Evolutionary conservation across 345 rosid species (phyloP).

Genomic region (Angophora floribunda): DNA sequence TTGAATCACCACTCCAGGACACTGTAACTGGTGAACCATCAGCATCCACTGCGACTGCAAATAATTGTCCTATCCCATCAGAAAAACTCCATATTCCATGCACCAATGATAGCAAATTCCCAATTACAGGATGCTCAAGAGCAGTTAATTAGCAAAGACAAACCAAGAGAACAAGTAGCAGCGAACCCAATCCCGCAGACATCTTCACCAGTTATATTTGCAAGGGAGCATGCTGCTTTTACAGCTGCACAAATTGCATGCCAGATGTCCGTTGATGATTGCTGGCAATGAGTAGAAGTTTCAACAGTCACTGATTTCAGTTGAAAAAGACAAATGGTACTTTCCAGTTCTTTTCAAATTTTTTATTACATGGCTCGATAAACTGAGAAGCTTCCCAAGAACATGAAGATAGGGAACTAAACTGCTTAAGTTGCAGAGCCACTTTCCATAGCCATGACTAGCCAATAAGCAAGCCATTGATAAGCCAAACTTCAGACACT

Average conservation of each 20-base stretch:
- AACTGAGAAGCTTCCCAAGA: not conserved
- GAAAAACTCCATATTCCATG: not conserved
- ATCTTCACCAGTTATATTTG: conserved; percentile 55
- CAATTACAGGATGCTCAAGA: not conserved
- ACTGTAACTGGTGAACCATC: conserved; percentile 96
- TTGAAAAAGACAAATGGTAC: not conserved
- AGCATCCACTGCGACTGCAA: conserved; percentile 89
- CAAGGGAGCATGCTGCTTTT: conserved; percentile 61
- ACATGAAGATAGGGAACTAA: not conserved
- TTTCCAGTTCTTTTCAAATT: not conserved
- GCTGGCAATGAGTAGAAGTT: conserved; percentile 29
- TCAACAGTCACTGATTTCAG: not conserved
- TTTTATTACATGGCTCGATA: not conserved
- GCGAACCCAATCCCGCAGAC: conserved; percentile 80
- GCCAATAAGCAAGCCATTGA: not conserved
- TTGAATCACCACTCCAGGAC: conserved; percentile 95
- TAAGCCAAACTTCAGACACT: not conserved
- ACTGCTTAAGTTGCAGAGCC: not conserved
- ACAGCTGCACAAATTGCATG: conserved; percentile 93
- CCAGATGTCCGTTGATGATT: conserved; percentile 99
- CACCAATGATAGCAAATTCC: not conserved
- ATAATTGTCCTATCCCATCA: not conserved
- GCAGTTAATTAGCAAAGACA: conserved; percentile 2
- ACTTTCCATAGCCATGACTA: not conserved
- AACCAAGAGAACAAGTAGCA: conserved; percentile 97